Percentiles rank a stretch among this genome's conserved stretches.
phyloP scores from a whole-genome alignment of 768 basidiomycete genomes.

The Boletus barrowsii region DNA sequence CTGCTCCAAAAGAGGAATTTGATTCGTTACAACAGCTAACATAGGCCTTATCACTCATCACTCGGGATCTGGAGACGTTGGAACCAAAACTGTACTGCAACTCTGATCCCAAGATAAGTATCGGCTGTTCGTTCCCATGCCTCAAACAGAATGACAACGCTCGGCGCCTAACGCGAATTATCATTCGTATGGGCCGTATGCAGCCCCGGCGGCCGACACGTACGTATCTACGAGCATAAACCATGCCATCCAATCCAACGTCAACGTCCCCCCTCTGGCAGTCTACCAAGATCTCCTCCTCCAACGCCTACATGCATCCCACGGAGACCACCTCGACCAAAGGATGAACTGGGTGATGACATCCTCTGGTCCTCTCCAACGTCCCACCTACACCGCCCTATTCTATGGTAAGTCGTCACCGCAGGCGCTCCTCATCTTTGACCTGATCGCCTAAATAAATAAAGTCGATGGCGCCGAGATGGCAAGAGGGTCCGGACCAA shows the following conservation, averaged over 20 bases:
- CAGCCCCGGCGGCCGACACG: neutral
- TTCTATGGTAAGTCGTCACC: conserved; percentile 4
- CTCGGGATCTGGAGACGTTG: too few species aligned
- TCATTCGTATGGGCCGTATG: too few species aligned
- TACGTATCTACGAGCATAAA: too few species aligned
- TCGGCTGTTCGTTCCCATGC: too few species aligned
- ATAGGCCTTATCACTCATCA: too few species aligned
- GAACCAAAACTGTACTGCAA: too few species aligned
- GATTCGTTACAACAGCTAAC: too few species aligned
- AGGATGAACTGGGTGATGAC: conserved; percentile 4
- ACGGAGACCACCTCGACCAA: neutral
- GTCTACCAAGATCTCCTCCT: conserved; percentile 6
- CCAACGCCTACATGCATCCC: neutral
- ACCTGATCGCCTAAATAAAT: neutral
- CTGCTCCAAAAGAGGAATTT: too few species aligned
- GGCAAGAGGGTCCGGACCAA: conserved; percentile 9
- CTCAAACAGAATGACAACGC: too few species aligned
- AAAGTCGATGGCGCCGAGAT: conserved; percentile 12
- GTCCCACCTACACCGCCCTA: conserved; percentile 6
- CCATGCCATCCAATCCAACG: neutral
- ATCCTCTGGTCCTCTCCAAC: conserved; percentile 1
- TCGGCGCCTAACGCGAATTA: too few species aligned
- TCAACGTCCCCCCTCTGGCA: neutral
- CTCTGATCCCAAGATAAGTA: too few species aligned
- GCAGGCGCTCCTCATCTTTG: neutral